These are phyloP conservation scores for Collybia sordida DNA, from an alignment of 768 basidiomycete genomes.

Conservation along the genomic window DNA sequence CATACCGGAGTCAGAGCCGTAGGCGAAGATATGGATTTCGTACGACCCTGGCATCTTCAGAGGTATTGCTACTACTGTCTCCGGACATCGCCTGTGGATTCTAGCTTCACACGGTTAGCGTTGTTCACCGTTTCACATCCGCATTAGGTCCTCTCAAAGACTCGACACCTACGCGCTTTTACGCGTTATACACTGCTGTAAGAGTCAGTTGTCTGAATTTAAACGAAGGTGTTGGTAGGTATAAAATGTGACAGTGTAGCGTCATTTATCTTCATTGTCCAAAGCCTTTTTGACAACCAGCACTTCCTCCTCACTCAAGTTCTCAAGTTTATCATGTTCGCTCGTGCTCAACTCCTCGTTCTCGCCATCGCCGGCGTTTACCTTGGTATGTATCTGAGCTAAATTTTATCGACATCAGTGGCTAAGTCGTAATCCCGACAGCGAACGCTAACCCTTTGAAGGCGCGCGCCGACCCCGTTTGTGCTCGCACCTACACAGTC, in stretches of 20 bases:
- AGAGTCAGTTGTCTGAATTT: too few relatives aligned
- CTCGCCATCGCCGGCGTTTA: slow-evolving; percentile 9
- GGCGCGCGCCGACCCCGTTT: slow-evolving; percentile 19
- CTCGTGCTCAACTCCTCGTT: slow-evolving; percentile 6
- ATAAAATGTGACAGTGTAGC: background rate
- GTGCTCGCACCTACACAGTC: slow-evolving; percentile 55
- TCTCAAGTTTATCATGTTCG: slow-evolving; percentile 9
- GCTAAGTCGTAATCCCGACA: background rate
- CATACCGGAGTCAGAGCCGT: too few relatives aligned
- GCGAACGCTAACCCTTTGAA: slow-evolving; percentile 7
- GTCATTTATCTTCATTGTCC: slow-evolving; percentile 2
- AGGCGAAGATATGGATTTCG: too few relatives aligned
- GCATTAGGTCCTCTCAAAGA: too few relatives aligned
- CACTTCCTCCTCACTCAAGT: background rate
- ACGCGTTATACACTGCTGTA: too few relatives aligned
- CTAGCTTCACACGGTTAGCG: too few relatives aligned
- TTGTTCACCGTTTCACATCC: too few relatives aligned
- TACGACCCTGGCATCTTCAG: too few relatives aligned
- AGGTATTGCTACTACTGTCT: too few relatives aligned
- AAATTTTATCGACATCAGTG: background rate
- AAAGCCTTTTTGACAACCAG: slow-evolving; percentile 11
- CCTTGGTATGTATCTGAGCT: slow-evolving; percentile 4
- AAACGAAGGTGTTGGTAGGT: background rate
- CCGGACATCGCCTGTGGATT: too few relatives aligned
- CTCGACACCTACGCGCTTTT: too few relatives aligned